Evolutionary conservation across 2,329 filamentous ascomycete genomes (phyloP).

Genomic region (Xylaria sp.): DNA sequence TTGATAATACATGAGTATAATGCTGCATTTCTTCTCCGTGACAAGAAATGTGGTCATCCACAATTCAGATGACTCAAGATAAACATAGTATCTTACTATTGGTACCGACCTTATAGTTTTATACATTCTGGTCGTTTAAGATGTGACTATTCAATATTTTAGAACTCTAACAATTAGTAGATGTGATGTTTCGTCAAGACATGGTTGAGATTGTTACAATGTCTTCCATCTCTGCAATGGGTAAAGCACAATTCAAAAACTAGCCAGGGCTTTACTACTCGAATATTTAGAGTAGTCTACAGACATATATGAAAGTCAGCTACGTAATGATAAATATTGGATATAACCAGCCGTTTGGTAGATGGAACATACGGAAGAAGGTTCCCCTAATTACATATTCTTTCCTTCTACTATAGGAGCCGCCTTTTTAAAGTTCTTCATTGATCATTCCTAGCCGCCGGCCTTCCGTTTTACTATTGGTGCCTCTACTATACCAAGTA

Average conservation of each 20-base stretch:
- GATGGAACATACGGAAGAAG: slow-evolving; percentile 7
- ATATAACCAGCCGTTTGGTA: background rate
- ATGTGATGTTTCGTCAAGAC: slow-evolving; percentile 3
- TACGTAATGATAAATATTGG: background rate
- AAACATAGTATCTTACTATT: background rate
- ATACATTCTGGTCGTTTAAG: background rate
- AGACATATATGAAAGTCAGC: background rate
- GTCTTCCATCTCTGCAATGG: background rate
- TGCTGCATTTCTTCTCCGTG: too few species aligned
- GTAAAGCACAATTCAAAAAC: slow-evolving; percentile 10
- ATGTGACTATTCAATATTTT: background rate
- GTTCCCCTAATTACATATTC: background rate
- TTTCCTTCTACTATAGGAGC: slow-evolving; percentile 4
- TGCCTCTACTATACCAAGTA: too few species aligned
- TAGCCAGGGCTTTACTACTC: background rate
- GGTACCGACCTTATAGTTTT: background rate
- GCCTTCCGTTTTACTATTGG: too few species aligned
- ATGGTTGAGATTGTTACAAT: background rate
- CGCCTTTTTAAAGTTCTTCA: background rate
- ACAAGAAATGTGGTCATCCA: too few species aligned
- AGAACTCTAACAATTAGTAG: background rate
- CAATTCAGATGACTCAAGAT: too few species aligned
- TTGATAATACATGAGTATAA: too few species aligned
- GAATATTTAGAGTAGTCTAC: slow-evolving; percentile 10
- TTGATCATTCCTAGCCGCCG: too few species aligned